phyloP scores from a whole-genome alignment of 225 moss, liverwort and hornwort species.

The Straminergon stramineum region DNA sequence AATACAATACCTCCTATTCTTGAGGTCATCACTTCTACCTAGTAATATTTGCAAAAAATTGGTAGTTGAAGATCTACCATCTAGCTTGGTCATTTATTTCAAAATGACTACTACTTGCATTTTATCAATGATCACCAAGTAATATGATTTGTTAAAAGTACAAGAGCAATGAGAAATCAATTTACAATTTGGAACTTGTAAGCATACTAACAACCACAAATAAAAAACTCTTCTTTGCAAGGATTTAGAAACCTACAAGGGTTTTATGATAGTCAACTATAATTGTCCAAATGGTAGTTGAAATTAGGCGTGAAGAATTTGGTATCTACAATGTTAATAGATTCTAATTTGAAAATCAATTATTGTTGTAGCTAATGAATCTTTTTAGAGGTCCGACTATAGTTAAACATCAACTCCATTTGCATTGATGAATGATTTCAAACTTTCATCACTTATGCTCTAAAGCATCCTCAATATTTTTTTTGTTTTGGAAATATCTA shows the following conservation, averaged over 20 bases:
- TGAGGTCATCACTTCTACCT: not conserved
- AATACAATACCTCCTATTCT: too few species aligned
- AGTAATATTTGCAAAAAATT: not conserved
- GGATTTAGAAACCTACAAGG: not conserved
- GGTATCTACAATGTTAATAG: not conserved
- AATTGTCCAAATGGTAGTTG: too few species aligned
- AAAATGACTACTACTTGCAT: not conserved
- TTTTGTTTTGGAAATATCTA: not conserved
- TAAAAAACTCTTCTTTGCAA: fast-evolving
- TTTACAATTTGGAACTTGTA: not conserved
- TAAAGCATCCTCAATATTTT: not conserved
- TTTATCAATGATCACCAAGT: not conserved
- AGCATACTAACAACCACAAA: fast-evolving
- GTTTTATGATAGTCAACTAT: not conserved
- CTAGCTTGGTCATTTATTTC: fast-evolving
- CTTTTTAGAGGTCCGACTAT: not conserved
- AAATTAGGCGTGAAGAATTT: not conserved
- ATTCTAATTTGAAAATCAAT: not conserved
- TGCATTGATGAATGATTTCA: not conserved
- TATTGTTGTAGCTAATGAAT: not conserved
- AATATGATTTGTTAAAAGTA: not conserved
- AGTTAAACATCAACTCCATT: not conserved
- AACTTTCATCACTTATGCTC: not conserved
- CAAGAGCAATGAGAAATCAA: not conserved
- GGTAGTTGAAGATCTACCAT: not conserved